Evolutionary conservation across 306 rosid species (phyloP).

Genomic region (Heteromeles arbutifolia): DNA sequence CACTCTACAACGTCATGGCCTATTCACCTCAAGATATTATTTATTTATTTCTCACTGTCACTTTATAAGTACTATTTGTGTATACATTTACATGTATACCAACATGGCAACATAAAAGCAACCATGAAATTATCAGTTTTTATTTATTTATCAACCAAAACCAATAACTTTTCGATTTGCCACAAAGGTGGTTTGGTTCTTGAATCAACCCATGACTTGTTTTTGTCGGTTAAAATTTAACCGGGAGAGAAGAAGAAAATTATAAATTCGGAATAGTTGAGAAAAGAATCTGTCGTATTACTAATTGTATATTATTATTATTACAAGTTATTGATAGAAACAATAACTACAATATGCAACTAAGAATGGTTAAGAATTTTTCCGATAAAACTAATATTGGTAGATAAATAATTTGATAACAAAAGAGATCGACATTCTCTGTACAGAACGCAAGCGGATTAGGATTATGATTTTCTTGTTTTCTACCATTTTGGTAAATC

Average conservation of each 20-base stretch:
- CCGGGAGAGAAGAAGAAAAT: background rate
- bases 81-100: background rate
- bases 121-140: background rate
- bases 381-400: too few species aligned
- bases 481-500: too few species aligned
- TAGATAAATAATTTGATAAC: too few species aligned
- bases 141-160: background rate
- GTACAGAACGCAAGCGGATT: too few species aligned
- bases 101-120: background rate
- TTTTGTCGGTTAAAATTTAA: background rate
- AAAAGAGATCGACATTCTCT: fast-evolving
- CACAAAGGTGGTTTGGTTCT: background rate
- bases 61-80: background rate
- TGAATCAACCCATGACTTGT: background rate
- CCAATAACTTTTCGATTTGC: background rate
- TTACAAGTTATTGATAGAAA: too few species aligned
- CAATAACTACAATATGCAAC: too few species aligned
- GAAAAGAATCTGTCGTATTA: too few species aligned
- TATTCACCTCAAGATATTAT: background rate
- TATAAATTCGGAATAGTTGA: background rate
- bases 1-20: background rate
- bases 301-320: too few species aligned
- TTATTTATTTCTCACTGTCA: background rate
- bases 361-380: too few species aligned
- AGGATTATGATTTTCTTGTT: too few species aligned